Evolutionary conservation across 2,329 filamentous ascomycete species (phyloP).

Genomic region (Cercospora berteroae): DNA sequence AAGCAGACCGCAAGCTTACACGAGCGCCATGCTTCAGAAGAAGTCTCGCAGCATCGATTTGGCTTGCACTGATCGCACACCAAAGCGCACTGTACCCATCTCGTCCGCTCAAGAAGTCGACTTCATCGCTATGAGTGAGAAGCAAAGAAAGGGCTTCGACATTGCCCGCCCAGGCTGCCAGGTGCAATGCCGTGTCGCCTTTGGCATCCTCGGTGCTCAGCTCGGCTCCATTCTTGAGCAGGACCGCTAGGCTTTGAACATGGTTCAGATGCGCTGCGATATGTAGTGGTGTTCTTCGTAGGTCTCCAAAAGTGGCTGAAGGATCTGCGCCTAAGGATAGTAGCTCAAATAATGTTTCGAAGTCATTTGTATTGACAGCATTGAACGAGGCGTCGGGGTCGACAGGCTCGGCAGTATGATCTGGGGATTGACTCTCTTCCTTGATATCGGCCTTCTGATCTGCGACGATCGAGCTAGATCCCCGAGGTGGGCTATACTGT

Average conservation of each 20-base stretch:
- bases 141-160: constrained; percentile 30
- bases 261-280: constrained; percentile 33
- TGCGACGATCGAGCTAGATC: neutral
- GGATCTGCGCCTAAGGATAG: constrained; percentile 22
- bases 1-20: constrained; percentile 27
- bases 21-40: constrained; percentile 32
- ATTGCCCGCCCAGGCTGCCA: constrained; percentile 33
- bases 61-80: constrained; percentile 32
- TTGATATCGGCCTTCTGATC: constrained; percentile 24
- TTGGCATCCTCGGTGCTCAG: constrained; percentile 29
- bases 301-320: constrained; percentile 23
- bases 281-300: constrained; percentile 33
- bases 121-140: constrained; percentile 29
- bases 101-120: constrained; percentile 31
- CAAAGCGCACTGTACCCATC: constrained; percentile 34
- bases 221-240: constrained; percentile 26
- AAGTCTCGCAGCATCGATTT: constrained; percentile 31
- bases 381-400: constrained; percentile 27
- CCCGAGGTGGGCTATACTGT: constrained; percentile 29
- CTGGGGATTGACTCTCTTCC: constrained; percentile 3
- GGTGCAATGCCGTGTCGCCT: constrained; percentile 33
- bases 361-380: constrained; percentile 28
- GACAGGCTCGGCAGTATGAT: constrained; percentile 10
- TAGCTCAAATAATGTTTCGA: constrained; percentile 20
- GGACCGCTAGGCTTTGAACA: constrained; percentile 19